Evolutionary conservation across 495 filamentous ascomycete genomes (phyloP), one percentile per base, ranked within the genome.

Genomic region (Penicillium turbatum): DNA sequence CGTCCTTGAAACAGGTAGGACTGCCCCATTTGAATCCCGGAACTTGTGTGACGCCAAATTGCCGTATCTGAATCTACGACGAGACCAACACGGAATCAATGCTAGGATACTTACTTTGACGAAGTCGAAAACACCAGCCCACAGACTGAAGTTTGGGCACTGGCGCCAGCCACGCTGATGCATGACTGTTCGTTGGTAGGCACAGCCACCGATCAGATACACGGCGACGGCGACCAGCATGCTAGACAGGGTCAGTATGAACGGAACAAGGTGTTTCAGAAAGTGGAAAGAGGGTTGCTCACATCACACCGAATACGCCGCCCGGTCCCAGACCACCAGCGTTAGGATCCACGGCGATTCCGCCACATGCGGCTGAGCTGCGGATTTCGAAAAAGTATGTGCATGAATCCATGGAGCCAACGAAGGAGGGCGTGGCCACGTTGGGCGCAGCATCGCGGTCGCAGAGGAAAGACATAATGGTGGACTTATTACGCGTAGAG

Each of bases 321-420:
- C 81, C 87, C 0, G 95, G 92, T 12, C 89, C 89, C 12, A 97
- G 80, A 68, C 89, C 74, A 67, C 80, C 64, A 62, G 80, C 73
- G 67, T 84, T 73, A 76, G 85, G 59, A 76, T 81, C 72, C 67
- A 63, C 63, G 30, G 81, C 79, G 10, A 84, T 77, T 30, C 81
- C 84, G 19, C 87, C 87, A 66, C 95, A 99, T 7, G 91, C 92
- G 35, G 89, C 84, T 40, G 81, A 79, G 40, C 89, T 90, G 51
- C 92, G 88, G n/a, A 91, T 82, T 68, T 96, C 91, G 72, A 99
- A 99, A 68, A 95, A 88, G 72, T 97, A 99, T n/a, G 88, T 81
- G 75, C 95, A 99, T 43, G 89, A 83, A 62, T 97, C 90, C 69
- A 86, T 85, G 17, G 86, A 81, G 51, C 88, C 90, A 44, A 97